Percentiles rank a stretch among this genome's conserved stretches.
Conservation (phyloP, 1,284 basidiomycete genomes). For the Papiliotrema flavescens region DNA sequence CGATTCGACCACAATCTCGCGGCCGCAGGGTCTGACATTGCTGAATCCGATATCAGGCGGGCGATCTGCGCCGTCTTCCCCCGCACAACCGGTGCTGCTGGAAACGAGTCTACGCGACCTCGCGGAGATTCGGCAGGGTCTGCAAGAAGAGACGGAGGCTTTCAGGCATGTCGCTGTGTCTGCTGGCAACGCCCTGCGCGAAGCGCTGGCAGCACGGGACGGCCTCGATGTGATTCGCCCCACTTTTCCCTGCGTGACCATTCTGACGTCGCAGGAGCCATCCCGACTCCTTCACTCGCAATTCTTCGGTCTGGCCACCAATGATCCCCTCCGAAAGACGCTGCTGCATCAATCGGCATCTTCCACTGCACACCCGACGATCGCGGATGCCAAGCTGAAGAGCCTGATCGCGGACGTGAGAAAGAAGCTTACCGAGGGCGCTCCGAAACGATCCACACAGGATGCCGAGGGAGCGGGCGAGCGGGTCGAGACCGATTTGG, state of each 20-base stretch:
- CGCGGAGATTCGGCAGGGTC: constrained; percentile 61
- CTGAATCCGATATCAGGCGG: constrained; percentile 42
- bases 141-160: constrained; percentile 66
- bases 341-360: constrained; percentile 27
- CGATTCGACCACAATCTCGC: constrained; percentile 34
- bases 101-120: constrained; percentile 72
- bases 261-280: constrained; percentile 15
- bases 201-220: constrained; percentile 46
- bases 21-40: constrained; percentile 34
- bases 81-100: constrained; percentile 54
- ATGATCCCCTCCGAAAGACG: constrained; percentile 8
- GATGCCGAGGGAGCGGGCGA: neutral
- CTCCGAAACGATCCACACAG: neutral
- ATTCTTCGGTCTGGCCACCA: constrained; percentile 21
- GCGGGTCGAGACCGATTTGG: constrained; percentile 16
- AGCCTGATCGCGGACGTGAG: constrained; percentile 30
- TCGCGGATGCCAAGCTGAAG: constrained; percentile 39
- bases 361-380: constrained; percentile 42
- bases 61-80: constrained; percentile 24
- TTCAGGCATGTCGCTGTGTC: constrained; percentile 66
- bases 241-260: neutral
- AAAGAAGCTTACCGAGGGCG: constrained; percentile 18
- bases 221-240: constrained; percentile 37
- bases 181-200: constrained; percentile 65
- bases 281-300: constrained; percentile 26